Base-by-base conservation (phyloP, 768 basidiomycete species). In the Cyathus striatus region DNA sequence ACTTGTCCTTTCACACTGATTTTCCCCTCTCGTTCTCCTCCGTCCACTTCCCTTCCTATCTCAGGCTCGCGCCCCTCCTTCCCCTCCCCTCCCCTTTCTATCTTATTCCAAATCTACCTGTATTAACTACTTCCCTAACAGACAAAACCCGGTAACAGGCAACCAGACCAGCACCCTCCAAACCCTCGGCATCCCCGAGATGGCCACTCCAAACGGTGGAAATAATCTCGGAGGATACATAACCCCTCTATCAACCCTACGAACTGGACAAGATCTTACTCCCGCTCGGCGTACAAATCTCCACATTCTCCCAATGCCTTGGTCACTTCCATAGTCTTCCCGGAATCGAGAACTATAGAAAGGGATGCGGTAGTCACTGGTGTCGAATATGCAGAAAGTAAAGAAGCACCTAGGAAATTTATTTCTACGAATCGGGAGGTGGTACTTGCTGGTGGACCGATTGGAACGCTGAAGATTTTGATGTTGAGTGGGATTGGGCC, bases 281-380 rank as follows among this genome's bases (percentile, higher is more conserved):
- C 81, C 16, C 70, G 75, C 45, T 72, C 79, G 0, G 81, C 75
- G 3, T 83, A 83, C 65, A 78, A 85, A 83, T 55, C 65, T 83
- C 27, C 74, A 75, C 51, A 75, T 83, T 43, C 66, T 83, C 16
- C 63, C 76, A 4, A 69, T 75, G 48, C 62, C 72, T 23, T n/a
- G n/a, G n/a, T n/a, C n/a, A n/a, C n/a, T n/a, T n/a, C n/a, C n/a
- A n/a, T n/a, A n/a, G n/a, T n/a, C n/a, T n/a, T n/a, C n/a, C n/a
- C n/a, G n/a, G n/a, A n/a, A n/a, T n/a, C n/a, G n/a, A n/a, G n/a
- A n/a, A n/a, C n/a, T n/a, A n/a, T n/a, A n/a, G n/a, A n/a, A n/a
- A n/a, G n/a, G n/a, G n/a, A n/a, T n/a, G n/a, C n/a, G n/a, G n/a
- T n/a, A n/a, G n/a, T n/a, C n/a, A n/a, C n/a, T n/a, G n/a, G n/a